These are phyloP conservation scores for Suillus subaureus DNA, from an alignment of 768 basidiomycete genomes.

Conservation along the genomic window DNA sequence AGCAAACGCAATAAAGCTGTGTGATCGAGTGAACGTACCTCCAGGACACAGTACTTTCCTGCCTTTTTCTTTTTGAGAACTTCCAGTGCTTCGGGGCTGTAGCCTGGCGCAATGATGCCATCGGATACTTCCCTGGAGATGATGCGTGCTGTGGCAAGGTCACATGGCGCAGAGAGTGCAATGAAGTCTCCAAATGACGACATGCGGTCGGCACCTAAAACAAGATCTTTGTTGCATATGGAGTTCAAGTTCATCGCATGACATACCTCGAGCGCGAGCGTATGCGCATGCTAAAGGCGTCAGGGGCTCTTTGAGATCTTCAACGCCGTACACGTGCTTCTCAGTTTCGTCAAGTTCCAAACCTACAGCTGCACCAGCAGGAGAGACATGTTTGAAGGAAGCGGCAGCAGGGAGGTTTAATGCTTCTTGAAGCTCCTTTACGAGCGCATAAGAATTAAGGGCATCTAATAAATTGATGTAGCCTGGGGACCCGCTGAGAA, in stretches of 20 bases:
- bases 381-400: conserved; percentile 99
- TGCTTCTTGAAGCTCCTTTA: conserved; percentile 89
- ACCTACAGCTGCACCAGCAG: conserved; percentile 95
- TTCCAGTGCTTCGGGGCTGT: conserved; percentile 84
- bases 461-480: conserved; percentile 99
- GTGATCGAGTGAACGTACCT: conserved; percentile 50
- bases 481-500: conserved; percentile 90
- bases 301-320: conserved; percentile 88
- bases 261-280: conserved; percentile 87
- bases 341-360: conserved; percentile 79
- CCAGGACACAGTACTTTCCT: conserved; percentile 96
- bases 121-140: conserved; percentile 99
- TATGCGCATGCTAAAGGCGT: conserved; percentile 92
- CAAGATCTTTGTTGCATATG: conserved; percentile 7
- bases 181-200: conserved; percentile 99
- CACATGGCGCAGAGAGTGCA: conserved; percentile 90
- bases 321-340: conserved; percentile 94
- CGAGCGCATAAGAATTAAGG: conserved; percentile 94
- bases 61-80: conserved; percentile 94
- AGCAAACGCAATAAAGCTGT: not conserved
- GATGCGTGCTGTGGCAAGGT: conserved; percentile 92
- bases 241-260: not conserved
- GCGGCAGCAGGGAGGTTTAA: conserved; percentile 92
- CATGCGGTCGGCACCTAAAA: conserved; percentile 93
- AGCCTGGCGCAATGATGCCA: conserved; percentile 96